Evolutionary conservation across 768 basidiomycete genomes (phyloP).

Genomic region (Phylloporus scabripes): DNA sequence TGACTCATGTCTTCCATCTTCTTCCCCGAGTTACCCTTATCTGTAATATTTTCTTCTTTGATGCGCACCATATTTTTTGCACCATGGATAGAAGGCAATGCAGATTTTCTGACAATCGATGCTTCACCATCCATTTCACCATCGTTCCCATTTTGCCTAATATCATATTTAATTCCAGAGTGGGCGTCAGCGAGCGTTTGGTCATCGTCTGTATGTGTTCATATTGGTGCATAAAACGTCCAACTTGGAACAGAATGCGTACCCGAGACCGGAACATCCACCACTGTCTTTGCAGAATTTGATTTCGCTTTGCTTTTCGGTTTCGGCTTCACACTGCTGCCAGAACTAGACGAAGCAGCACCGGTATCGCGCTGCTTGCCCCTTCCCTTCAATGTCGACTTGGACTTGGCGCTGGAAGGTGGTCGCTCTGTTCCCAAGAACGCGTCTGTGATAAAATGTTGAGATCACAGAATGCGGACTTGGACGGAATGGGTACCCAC

Average conservation of each 20-base stretch:
- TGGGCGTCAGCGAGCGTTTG: constrained; percentile 22
- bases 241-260: background rate
- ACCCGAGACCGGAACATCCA: constrained; percentile 14
- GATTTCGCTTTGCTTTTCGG: constrained; percentile 6
- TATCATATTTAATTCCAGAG: constrained; percentile 5
- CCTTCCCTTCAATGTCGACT: constrained; percentile 9
- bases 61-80: background rate
- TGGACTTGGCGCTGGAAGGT: background rate
- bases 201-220: constrained; percentile 24
- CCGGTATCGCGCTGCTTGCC: background rate
- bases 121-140: constrained; percentile 1
- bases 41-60: background rate
- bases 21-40: background rate
- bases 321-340: constrained; percentile 2
- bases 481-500: background rate
- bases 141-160: constrained; percentile 1
- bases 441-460: background rate
- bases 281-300: constrained; percentile 1
- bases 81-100: background rate
- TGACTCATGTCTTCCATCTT: background rate
- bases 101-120: background rate
- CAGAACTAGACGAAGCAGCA: background rate
- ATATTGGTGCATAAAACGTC: background rate
- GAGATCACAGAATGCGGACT: background rate
- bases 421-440: constrained; percentile 4